Evolutionary conservation across 2,329 filamentous ascomycete species (phyloP).

Genomic region (Penicillium sp.): DNA sequence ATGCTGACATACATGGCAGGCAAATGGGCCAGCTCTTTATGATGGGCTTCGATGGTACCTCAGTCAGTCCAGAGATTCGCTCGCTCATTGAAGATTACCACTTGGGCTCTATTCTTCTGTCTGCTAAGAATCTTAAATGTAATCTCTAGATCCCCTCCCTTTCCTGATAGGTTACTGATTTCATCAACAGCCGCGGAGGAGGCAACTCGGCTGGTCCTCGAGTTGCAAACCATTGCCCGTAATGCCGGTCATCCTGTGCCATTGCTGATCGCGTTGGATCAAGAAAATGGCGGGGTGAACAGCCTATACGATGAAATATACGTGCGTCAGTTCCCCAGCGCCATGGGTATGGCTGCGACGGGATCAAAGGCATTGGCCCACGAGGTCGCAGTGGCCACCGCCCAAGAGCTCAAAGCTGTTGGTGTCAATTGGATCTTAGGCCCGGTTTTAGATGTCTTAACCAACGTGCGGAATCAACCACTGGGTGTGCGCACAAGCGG

Average conservation of each 20-base stretch:
- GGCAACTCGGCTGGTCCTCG: constrained; percentile 81
- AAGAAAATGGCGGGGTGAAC: constrained; percentile 98
- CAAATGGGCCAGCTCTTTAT: constrained; percentile 62
- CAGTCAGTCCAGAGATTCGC: constrained; percentile 63
- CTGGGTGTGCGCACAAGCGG: constrained; percentile 86
- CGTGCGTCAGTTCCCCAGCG: constrained; percentile 93
- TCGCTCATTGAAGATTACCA: constrained; percentile 68
- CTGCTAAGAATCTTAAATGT: constrained; percentile 68
- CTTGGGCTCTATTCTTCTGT: constrained; percentile 76
- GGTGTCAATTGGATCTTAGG: constrained; percentile 96
- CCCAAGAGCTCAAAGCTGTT: constrained; percentile 86
- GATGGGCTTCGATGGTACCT: constrained; percentile 68
- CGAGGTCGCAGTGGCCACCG: constrained; percentile 88
- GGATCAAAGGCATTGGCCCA: constrained; percentile 83
- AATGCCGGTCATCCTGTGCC: constrained; percentile 88
- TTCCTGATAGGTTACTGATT: neutral
- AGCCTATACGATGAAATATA: constrained; percentile 94
- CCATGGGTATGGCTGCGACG: constrained; percentile 94
- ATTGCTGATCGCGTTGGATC: constrained; percentile 85
- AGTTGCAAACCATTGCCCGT: constrained; percentile 88
- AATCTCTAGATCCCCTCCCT: constrained; percentile 39
- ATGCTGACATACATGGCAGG: constrained; percentile 51
- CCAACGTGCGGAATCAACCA: constrained; percentile 87
- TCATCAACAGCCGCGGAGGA: constrained; percentile 74
- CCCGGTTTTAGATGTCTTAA: constrained; percentile 89